Percentiles rank a stretch among this genome's conserved stretches.
Conservation (phyloP, 768 basidiomycete species). For the Gelatoporia subvermispora region DNA sequence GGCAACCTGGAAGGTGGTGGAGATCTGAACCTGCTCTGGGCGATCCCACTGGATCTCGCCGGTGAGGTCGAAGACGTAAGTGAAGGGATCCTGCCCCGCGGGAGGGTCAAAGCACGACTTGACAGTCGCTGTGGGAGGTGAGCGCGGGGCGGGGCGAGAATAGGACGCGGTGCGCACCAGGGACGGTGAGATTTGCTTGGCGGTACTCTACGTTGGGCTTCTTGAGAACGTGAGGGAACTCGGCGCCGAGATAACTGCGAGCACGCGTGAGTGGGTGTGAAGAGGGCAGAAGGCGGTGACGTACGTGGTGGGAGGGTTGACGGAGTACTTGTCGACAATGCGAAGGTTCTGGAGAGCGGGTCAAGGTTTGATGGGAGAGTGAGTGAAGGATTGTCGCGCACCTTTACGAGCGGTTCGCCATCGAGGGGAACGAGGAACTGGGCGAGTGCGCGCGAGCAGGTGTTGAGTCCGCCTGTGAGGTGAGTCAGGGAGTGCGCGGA, state of each 20-base stretch:
- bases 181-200: constrained; percentile 75
- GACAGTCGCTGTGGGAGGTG: constrained; percentile 51
- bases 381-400: constrained; percentile 31
- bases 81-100: constrained; percentile 61
- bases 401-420: constrained; percentile 68
- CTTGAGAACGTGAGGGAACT: constrained; percentile 66
- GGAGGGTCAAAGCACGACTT: constrained; percentile 67
- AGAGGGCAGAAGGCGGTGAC: constrained; percentile 25
- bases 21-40: constrained; percentile 74
- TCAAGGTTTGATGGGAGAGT: constrained; percentile 11
- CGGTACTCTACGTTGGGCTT: constrained; percentile 73
- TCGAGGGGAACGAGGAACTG: constrained; percentile 60
- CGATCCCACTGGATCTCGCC: constrained; percentile 77
- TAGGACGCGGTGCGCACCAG: constrained; percentile 40
- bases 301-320: constrained; percentile 70
- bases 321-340: constrained; percentile 73
- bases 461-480: constrained; percentile 70
- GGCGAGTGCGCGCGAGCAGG: constrained; percentile 69
- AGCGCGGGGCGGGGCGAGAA: not conserved
- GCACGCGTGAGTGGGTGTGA: constrained; percentile 10
- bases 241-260: constrained; percentile 68
- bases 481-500: constrained; percentile 7
- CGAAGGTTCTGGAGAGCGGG: constrained; percentile 48
- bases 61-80: constrained; percentile 82
- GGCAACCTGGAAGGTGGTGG: constrained; percentile 65